Percentiles rank a stretch among this genome's conserved stretches.
phyloP scores from a whole-genome alignment of 2,329 filamentous ascomycete species.

The Zopfia rhizophila region DNA sequence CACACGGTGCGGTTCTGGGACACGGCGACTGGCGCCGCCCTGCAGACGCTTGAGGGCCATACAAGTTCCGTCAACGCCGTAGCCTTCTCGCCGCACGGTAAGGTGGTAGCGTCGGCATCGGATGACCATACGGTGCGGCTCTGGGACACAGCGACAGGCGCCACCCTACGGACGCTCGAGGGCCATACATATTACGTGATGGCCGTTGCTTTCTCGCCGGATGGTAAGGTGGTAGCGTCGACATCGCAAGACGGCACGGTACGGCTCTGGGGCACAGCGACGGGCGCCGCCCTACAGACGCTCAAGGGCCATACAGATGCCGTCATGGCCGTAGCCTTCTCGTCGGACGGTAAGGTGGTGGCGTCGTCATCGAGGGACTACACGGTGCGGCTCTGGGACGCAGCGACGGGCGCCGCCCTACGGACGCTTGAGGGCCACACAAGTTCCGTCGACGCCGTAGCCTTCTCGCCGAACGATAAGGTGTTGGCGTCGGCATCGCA shows the following conservation, averaged over 20 bases:
- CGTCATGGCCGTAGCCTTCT: slow-evolving; percentile 21
- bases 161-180: slow-evolving; percentile 15
- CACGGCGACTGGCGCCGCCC: no score
- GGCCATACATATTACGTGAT: slow-evolving; percentile 15
- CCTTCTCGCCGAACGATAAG: slow-evolving; percentile 14
- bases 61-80: slow-evolving; percentile 1
- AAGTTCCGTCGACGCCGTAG: not conserved
- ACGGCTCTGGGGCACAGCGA: slow-evolving; percentile 79
- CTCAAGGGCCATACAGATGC: slow-evolving; percentile 62
- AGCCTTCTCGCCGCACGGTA: slow-evolving; percentile 27
- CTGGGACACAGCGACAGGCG: slow-evolving; percentile 20
- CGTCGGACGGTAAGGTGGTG: slow-evolving; percentile 23
- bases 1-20: no score
- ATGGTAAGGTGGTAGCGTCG: no score
- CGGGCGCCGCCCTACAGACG: no score
- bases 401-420: slow-evolving; percentile 9
- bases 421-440: slow-evolving; percentile 20
- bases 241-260: slow-evolving; percentile 92
- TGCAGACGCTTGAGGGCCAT: slow-evolving; percentile 65
- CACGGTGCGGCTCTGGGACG: slow-evolving; percentile 26
- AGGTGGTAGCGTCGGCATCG: slow-evolving; percentile 26
- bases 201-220: slow-evolving; percentile 10
- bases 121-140: slow-evolving; percentile 23
- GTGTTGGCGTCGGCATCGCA: slow-evolving; percentile 1
- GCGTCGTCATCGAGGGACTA: slow-evolving; percentile 24